A percentile compares a stretch with the other conserved stretches of the same genome.
These are phyloP conservation scores for Hortaea sp. DNA, from an alignment of 2,329 filamentous ascomycete species.

Conservation along the genomic window DNA sequence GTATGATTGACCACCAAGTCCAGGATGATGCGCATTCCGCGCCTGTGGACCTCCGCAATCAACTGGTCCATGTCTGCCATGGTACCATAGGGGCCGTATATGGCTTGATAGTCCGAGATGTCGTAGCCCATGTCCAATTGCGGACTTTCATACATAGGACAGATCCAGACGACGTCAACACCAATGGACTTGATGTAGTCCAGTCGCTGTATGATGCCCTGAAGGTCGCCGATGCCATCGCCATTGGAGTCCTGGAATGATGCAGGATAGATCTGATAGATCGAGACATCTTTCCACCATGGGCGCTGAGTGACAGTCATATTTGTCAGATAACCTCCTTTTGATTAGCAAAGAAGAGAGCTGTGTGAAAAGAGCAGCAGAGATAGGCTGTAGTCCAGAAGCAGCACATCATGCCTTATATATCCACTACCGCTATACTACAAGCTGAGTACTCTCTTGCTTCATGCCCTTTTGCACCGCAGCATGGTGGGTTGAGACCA, in stretches of 20 bases:
- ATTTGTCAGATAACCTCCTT: not conserved
- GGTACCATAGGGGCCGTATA: constrained; percentile 39
- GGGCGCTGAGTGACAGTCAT: not conserved
- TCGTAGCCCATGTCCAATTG: constrained; percentile 47
- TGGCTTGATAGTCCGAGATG: constrained; percentile 35
- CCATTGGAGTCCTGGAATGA: constrained; percentile 42
- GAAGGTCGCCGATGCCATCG: constrained; percentile 51
- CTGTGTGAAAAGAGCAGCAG: not conserved
- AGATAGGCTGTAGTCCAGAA: not conserved
- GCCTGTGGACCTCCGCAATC: constrained; percentile 31
- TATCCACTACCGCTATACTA: not conserved
- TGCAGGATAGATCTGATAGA: constrained; percentile 37
- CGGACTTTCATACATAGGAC: constrained; percentile 46
- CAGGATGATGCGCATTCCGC: constrained; percentile 39
- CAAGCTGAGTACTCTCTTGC: too few species aligned
- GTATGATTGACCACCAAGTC: constrained; percentile 21
- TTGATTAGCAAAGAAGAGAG: not conserved
- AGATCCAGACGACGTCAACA: constrained; percentile 57
- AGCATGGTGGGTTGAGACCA: too few species aligned
- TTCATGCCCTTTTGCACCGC: too few species aligned
- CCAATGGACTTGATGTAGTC: constrained; percentile 55
- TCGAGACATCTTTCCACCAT: constrained; percentile 35
- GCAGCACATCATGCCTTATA: not conserved
- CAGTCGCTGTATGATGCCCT: constrained; percentile 49
- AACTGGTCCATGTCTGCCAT: constrained; percentile 36